Evolutionary conservation across 2,329 filamentous ascomycete species (phyloP), one percentile per base, ranked within the genome.

Genomic region (Rachicladosporium sp.): DNA sequence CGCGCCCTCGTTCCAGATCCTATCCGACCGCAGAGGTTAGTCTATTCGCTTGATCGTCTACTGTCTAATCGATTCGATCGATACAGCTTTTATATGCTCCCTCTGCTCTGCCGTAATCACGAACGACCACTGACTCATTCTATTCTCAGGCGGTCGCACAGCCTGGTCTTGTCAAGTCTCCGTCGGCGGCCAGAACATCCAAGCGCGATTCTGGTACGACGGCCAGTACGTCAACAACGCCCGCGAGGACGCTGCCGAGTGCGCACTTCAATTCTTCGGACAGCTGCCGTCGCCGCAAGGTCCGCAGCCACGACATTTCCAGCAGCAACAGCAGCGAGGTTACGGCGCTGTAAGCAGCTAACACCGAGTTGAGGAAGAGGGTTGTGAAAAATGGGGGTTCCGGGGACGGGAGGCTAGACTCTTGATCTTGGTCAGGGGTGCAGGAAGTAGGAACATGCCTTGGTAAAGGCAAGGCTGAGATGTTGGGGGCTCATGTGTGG

Each of bases 161-260:
- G 87, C 87, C 42, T 94, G 87, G 87, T 89, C 85, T 42, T 82
- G 80, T 66, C 73, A 73, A 43, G 85, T 93, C 43, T 76, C 70
- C n/a, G 73, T 93, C 42, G 69, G 74, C 50, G 79, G 78, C 39
- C 65, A 71, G 37, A 70, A 65, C 35, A 71, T 84, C 52, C 58
- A 71, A n/a, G 86, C 86, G 35, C 76, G 85, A 46, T 93, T 78
- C 64, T 94, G 85, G 85, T 94, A 93, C 63, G 87, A 93, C 60
- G 86, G 86, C 45, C 78, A 85, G 58, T 86, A 85, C 56, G 71
- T 89, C 60, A 77, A 88, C 68, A 93, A 93, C 55, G 86, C 86
- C 43, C 80, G 77, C 63, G 87, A 94, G 61, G 87, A 94, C 58
- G 87, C 85, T n/a, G 86, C 87, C 48, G 85, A 94, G 63, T 73